Evolutionary conservation across 2,329 filamentous ascomycete species (phyloP), one percentile per base, ranked within the genome.

Genomic region (Aureobasidium subglaciale): DNA sequence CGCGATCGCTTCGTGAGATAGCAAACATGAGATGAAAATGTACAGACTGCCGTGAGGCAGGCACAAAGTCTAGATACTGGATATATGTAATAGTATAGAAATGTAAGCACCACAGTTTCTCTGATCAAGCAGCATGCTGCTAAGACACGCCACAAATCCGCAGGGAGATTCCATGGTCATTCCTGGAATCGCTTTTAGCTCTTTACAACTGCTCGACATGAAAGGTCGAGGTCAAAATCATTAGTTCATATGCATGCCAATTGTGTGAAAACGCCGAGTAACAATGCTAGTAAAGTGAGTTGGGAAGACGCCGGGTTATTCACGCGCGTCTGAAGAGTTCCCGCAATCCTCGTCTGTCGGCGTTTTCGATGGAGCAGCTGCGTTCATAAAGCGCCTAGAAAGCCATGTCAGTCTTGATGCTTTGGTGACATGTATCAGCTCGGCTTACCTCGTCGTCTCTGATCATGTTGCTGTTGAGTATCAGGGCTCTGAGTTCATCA

Each of bases 391-490:
- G 37, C n/a, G 56, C 58, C 58, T 59, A 22, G 13, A 8, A 48
- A 1, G 15, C 2, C 20, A 13, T n/a, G 50, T 59, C 22, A 59
- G 55, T 35, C 15, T 24, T 9, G 10, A 11, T 1, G 41, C 10
- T 30, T 11, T 10, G 15, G 7, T 11, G 6, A 16, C 3, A 2
- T 32, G 1, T 1, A 53, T 11, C 15, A n/a, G 1, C 5, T 32
- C 4, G 10, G 74, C 85, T 74, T 72, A 95, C 91, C 75, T 96
- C 92, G 63, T 95, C 90, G 71, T 96, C 90, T 55, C 84, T 86
- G 41, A 84, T 78, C 73, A 96, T 86, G 65, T 85, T 84, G 62
- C 88, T 87, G 65, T 95, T 89, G 60, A 96, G 72, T 56, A 96
- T 83, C 64, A 96, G 70, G 63, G 88, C 84, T 63, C 85, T 79